phyloP scores from a whole-genome alignment of 2,329 filamentous ascomycete species.

The Berkeleyomyces rouxiae region DNA sequence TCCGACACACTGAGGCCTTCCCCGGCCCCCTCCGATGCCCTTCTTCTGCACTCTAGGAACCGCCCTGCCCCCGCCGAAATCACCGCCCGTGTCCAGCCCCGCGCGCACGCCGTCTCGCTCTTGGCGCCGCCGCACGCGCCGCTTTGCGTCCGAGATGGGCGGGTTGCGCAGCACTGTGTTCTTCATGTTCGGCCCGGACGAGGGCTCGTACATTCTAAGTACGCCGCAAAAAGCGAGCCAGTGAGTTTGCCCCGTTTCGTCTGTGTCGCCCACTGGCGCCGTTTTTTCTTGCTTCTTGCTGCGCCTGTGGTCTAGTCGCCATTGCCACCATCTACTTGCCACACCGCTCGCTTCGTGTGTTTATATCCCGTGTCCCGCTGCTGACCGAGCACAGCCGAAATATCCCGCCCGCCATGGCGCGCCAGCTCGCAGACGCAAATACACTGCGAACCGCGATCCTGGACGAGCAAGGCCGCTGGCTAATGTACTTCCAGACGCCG shows the following conservation, averaged over 20 bases:
- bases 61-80: not conserved
- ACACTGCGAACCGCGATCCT: conserved; percentile 6
- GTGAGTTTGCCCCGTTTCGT: not conserved
- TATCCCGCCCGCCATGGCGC: conserved; percentile 8
- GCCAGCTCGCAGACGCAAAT: conserved; percentile 6
- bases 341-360: not conserved
- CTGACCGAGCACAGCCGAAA: not conserved
- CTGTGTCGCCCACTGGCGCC: not conserved
- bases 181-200: conserved; percentile 9
- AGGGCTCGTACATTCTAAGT: conserved; percentile 6
- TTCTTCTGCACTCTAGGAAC: not conserved
- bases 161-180: not conserved
- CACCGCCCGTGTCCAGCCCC: not conserved
- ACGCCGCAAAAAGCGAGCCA: conserved; percentile 5
- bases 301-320: not conserved
- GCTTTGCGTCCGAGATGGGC: not conserved
- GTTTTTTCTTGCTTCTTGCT: not conserved
- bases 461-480: conserved; percentile 8
- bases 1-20: not conserved
- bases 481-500: conserved; percentile 9
- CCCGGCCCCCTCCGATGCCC: not conserved
- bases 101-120: not conserved
- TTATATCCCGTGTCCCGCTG: not conserved
- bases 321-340: not conserved
- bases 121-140: not conserved